Base-by-base conservation (phyloP, 169 alveolate species). In the Eimeria falciformis region DNA sequence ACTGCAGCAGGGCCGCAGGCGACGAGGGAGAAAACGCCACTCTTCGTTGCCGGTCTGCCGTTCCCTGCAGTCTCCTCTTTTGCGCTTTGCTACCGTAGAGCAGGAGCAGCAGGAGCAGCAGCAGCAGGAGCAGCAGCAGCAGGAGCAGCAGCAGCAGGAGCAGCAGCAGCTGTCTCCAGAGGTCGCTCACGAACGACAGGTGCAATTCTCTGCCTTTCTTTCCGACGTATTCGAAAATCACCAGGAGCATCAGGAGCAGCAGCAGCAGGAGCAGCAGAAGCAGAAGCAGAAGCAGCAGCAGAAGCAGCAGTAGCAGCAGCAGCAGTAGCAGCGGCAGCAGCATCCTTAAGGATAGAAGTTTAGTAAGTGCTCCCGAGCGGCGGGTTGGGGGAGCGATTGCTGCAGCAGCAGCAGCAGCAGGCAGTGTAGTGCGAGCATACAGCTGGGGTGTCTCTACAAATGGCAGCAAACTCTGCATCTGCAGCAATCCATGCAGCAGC, bases 61-160 rank as follows among this genome's bases (percentile, higher is more conserved):
- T 50, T 7, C 58, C 58, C 21, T 50, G 58, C 58, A 50, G 58
- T 14, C 21, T 7, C 58, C 58, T 7, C 58, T 50, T 7, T 14
- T 50, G 7, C 85, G 29, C 18, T 58, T 18, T 73, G 85, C 62
- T 18, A 21, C 73, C 9, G 73, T 21, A 5, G 23, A 12, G 37
- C 37, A 14, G 37, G 9, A 58, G 27, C 71, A 58, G 71, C 71
- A 58, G 71, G 33, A 58, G 71, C 71, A 14, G 18, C 71, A 9
- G 27, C 33, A 7, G 33, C 33, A n/a, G 71, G 29, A 58, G 71
- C 27, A 9, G 71, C 71, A 58, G 71, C 18, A 58, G 71, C 71
- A 58, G 71, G 33, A 58, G 71, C 71, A 58, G 71, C 27, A n/a
- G 71, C 71, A 58, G 71, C 71, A 58, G 71, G 29, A 58, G 71